These are phyloP conservation scores for Groenewaldozyma auringiensis DNA, from an alignment of 1,139 yeast species.

Conservation along the genomic window DNA sequence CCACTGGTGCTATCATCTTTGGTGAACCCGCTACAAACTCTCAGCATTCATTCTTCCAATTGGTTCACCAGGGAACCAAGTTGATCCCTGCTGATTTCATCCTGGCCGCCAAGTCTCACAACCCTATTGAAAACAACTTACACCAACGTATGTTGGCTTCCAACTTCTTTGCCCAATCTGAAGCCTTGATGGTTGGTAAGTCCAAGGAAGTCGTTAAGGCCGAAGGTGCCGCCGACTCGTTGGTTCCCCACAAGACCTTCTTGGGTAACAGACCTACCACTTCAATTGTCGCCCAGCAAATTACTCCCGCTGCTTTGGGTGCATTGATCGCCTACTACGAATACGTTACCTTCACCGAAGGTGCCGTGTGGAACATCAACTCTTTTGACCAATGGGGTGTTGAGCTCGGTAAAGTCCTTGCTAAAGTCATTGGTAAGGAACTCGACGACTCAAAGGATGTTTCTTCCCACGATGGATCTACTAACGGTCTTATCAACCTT, in stretches of 20 bases:
- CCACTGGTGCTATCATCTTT: slow-evolving; percentile 89
- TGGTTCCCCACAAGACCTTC: slow-evolving; percentile 93
- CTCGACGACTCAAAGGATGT: slow-evolving; percentile 56
- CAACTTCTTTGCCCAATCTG: slow-evolving; percentile 96
- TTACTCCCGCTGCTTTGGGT: slow-evolving; percentile 94
- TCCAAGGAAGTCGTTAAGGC: slow-evolving; percentile 72
- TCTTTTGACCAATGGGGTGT: slow-evolving; percentile 99
- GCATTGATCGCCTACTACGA: slow-evolving; percentile 96
- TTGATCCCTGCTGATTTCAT: slow-evolving; percentile 95
- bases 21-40: slow-evolving; percentile 99
- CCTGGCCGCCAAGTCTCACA: slow-evolving; percentile 94
- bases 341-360: slow-evolving; percentile 94
- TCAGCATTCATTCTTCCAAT: slow-evolving; percentile 98
- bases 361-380: slow-evolving; percentile 98
- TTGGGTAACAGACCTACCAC: slow-evolving; percentile 99
- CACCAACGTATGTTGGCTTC: slow-evolving; percentile 98
- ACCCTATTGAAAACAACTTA: slow-evolving; percentile 88
- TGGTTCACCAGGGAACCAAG: slow-evolving; percentile 98
- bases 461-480: slow-evolving; percentile 75
- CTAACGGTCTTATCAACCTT: slow-evolving; percentile 87
- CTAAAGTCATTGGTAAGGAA: slow-evolving; percentile 90
- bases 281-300: slow-evolving; percentile 87
- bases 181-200: slow-evolving; percentile 96
- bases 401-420: slow-evolving; percentile 95
- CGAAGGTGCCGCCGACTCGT: slow-evolving; percentile 77